Evolutionary conservation across 116 monocot genomes (phyloP).

Genomic region (Trichopus zeylanicus): DNA sequence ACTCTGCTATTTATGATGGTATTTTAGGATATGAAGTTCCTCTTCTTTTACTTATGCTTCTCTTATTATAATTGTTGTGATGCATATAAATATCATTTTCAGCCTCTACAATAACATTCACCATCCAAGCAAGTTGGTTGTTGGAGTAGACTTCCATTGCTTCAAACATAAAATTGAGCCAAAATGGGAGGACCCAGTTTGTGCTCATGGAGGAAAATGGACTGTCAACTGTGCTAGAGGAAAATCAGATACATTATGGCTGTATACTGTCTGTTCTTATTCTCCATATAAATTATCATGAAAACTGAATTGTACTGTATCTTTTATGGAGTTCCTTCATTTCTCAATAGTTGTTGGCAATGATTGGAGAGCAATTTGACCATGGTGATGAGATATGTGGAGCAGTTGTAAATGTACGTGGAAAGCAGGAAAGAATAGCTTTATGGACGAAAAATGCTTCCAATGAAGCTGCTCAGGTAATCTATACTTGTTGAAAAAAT

Average conservation of each 20-base stretch:
- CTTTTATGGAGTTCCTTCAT: too few relatives aligned
- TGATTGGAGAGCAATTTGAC: slow-evolving; percentile 85
- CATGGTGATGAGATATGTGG: slow-evolving; percentile 84
- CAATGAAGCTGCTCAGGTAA: slow-evolving; percentile 69
- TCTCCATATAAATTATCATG: too few relatives aligned
- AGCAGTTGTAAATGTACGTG: slow-evolving; percentile 65
- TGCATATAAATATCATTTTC: slow-evolving; percentile 10
- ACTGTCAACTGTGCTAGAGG: slow-evolving; percentile 37
- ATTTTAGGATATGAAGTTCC: too few relatives aligned
- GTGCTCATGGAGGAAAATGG: slow-evolving; percentile 79
- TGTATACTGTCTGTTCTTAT: slow-evolving; percentile 48
- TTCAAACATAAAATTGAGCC: slow-evolving; percentile 73
- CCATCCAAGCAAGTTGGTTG: slow-evolving; percentile 53
- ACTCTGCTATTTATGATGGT: too few relatives aligned
- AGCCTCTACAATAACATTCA: slow-evolving; percentile 76
- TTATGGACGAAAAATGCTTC: slow-evolving; percentile 70
- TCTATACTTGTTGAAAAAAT: background rate
- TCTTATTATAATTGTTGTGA: background rate
- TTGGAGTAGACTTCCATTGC: slow-evolving; percentile 73
- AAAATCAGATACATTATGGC: slow-evolving; percentile 62
- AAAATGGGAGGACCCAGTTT: slow-evolving; percentile 82
- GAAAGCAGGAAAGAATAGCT: slow-evolving; percentile 54
- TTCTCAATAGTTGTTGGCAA: slow-evolving; percentile 41
- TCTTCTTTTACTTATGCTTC: background rate
- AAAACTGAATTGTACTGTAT: too few relatives aligned